Evolutionary conservation across 1,284 basidiomycete species (phyloP), one percentile per base, ranked within the genome.

Genomic region (Ganoderma lingzhi): DNA sequence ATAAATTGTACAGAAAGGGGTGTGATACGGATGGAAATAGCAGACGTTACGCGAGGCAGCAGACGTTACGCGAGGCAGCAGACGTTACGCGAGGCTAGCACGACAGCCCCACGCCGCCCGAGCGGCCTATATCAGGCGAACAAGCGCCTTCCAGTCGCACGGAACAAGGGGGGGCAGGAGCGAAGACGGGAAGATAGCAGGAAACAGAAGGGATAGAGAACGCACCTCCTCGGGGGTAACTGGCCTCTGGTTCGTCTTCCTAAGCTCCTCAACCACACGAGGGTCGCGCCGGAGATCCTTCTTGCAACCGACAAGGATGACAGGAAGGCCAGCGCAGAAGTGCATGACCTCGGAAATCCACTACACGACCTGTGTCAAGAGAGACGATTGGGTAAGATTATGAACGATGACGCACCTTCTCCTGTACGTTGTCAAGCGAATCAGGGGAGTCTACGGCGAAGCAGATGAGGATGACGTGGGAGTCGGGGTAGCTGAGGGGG

Each of bases 271-370:
- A 65, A 88, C 82, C 59, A 82, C 80, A 65, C 80, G 72, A 41
- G 84, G 83, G 80, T 91, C 89, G 67, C 86, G 83, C 73, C 90
- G 84, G 61, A 92, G 83, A 82, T 92, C 90, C 81, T 88, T 92
- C 84, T 93, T 94, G 85, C 90, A 93, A 23, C 90, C 92, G 74
- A 94, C 90, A 63, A 94, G 87, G 78, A 93, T 89, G 82, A 93
- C 87, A 73, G 92, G 91, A 58, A 92, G 84, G 74, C 88, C 88
- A 67, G 88, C 84, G 82, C 92, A 93, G 84, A 93, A 93, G 82
- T 94, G 92, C 78, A 90, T 85, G 55, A 94, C 91, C 79, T 94
- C 92, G 14, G 91, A 91, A 76, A 92, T 91, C 92, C 92, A 94
- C 90, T 92, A 73, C 59, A 48, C 35, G 45, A 42, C 39, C 39